Evolutionary conservation across 768 basidiomycete species (phyloP), one percentile per base, ranked within the genome.

Genomic region (Hericium coralloides): DNA sequence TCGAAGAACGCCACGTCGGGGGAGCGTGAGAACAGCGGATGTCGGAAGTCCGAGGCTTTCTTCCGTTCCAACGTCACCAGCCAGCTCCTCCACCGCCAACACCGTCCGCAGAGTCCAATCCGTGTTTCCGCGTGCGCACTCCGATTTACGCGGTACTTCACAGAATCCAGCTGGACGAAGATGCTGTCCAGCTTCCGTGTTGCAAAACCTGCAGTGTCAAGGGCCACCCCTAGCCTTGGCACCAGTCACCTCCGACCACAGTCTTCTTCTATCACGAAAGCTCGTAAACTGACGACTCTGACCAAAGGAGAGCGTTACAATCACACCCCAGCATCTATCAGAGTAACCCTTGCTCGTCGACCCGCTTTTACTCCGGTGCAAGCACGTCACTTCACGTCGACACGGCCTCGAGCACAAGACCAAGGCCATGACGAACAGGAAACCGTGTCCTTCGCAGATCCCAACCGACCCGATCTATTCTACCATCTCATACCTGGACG

Each of bases 401-500:
- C 43, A 22, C 43, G 9, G 17, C 6, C 22, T 45, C 22, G 17
- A 17, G 5, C 49, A 23, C 5, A 17, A 5, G 15, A 17, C 14
- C 23, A 15, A 20, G 17, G 15, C 23, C 25, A 15, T 2, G 15
- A 15, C 15, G 25, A 50, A 15, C 49, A 50, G 52, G 55, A 38
- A 43, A 51, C 56, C 36, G 52, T 31, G 7, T 31, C 57, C 45
- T 61, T 63, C 52, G 43, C 58, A 25, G 62, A 63, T 20, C 62
- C 60, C 43, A 43, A 55, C 12, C 59, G 60, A 7, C 49, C 31
- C 12, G 60, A 58, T 0, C 52, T 63, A 4, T 63, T 58, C 49
- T 63, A 61, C n/a, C 62, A 63, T 38, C 57, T 63, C 31, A 55
- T 61, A 10, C 49, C 48, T 5, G 60, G 55, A 8, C 60, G 1